Base-by-base conservation (phyloP, 1,284 basidiomycete genomes). In the Peniophora sp. region DNA sequence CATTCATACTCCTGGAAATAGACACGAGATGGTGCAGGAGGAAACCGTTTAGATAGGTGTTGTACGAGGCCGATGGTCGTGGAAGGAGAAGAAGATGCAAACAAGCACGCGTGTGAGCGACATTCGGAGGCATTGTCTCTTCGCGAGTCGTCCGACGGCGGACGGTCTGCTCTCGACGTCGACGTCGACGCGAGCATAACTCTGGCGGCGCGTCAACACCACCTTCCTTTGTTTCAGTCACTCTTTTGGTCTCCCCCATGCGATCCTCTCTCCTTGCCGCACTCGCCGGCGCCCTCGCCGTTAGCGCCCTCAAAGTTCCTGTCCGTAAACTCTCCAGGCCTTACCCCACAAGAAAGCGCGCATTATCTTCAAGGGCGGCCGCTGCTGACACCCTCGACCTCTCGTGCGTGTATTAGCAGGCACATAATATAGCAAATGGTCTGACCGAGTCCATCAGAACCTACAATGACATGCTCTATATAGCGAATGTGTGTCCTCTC, bases 381-480 rank as follows among this genome's bases (percentile, higher is more conserved):
- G 60, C 61, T 43, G 58, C 60, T 11, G 60, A 63, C 32, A 56
- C 54, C 35, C 57, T 64, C 14, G 60, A 62, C 54, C 52, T 71
- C 37, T 61, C 58, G 69, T 71, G 53, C 52, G 63, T 54, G 12
- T 3, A 45, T 10, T 35, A 15, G 3, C 5, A 6, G 12, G 12
- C 27, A 6, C 5, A 5, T 5, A 32, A 32, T 12, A 32, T 32
- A 37, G 17, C 34, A 18, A n/a, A 37, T 32, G 24, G 27, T n/a
- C 9, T 47, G 43, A 36, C 24, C 3, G 12, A 14, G 5, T 51
- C 27, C 24, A 49, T 48, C 52, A 88, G 86, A 59, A 79, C 84
- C 55, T 76, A 82, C 20, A 76, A 81, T 55, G 87, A 89, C 66
- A 62, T 90, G 63, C 73, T 90, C 53, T 90, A 90, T 60, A 75